phyloP scores from a whole-genome alignment of 208 protist species.

The Crithidia acanthocephali region DNA sequence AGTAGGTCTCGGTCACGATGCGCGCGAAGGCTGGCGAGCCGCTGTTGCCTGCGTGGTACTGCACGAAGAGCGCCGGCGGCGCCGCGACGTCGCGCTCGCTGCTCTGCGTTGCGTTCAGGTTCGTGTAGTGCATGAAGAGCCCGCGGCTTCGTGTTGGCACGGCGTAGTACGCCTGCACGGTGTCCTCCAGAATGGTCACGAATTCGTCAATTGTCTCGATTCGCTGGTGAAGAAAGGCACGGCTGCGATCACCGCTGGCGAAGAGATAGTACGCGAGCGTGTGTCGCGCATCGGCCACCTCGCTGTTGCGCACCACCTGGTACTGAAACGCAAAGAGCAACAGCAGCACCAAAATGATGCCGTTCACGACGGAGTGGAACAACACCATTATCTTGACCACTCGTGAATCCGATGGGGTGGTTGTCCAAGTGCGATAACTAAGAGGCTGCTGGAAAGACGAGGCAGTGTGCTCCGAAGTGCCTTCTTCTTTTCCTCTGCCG shows the following conservation, averaged over 20 bases:
- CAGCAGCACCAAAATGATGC: constrained; percentile 38
- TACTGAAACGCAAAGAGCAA: constrained; percentile 51
- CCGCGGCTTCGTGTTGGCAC: constrained; percentile 40
- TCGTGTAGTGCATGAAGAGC: constrained; percentile 65
- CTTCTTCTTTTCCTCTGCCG: too few relatives aligned
- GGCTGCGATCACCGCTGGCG: constrained; percentile 35
- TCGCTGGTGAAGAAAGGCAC: constrained; percentile 24
- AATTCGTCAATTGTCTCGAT: constrained; percentile 62
- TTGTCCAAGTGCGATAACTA: background rate
- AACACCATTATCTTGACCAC: constrained; percentile 24
- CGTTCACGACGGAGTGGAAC: constrained; percentile 43
- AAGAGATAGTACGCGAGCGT: constrained; percentile 50
- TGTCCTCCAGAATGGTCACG: constrained; percentile 38
- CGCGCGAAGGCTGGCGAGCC: constrained; percentile 24
- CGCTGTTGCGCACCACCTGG: constrained; percentile 46
- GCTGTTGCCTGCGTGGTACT: constrained; percentile 41
- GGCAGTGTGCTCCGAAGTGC: too few relatives aligned
- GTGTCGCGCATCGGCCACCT: constrained; percentile 42
- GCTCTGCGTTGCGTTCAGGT: constrained; percentile 10
- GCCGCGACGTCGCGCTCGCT: constrained; percentile 11
- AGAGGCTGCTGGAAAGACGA: too few relatives aligned
- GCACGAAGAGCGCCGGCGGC: constrained; percentile 39
- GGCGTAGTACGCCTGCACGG: constrained; percentile 48
- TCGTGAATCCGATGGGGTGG: background rate
- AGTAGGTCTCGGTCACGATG: constrained; percentile 27